phyloP scores from a whole-genome alignment of 208 protist genomes.

The Leishmania lainsoni region DNA sequence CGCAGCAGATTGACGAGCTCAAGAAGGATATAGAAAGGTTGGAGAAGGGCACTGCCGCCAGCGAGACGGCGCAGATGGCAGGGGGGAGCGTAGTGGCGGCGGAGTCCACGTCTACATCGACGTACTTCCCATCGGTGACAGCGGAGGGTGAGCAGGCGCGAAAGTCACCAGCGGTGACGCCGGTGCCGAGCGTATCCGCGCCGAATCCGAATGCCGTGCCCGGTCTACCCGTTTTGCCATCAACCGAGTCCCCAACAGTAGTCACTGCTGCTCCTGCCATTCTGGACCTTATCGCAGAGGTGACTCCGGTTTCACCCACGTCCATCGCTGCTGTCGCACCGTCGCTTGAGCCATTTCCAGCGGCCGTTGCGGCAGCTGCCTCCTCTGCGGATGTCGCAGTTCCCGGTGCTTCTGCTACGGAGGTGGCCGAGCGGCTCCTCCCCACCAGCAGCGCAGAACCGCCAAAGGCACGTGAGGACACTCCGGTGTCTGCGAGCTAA shows the following conservation, averaged over 20 bases:
- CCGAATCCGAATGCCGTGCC: background rate
- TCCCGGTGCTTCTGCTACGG: background rate
- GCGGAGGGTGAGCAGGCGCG: constrained; percentile 26
- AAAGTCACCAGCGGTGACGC: background rate
- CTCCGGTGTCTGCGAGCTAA: background rate
- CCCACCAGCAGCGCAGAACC: background rate
- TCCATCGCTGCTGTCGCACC: background rate
- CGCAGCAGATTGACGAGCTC: constrained; percentile 46
- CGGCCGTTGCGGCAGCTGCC: background rate
- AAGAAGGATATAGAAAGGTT: constrained; percentile 41
- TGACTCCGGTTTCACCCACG: background rate
- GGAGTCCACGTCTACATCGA: background rate
- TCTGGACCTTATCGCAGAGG: background rate
- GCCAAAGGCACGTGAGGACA: background rate
- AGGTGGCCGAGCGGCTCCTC: background rate
- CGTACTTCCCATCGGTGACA: constrained; percentile 14
- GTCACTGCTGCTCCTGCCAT: background rate
- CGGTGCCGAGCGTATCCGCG: background rate
- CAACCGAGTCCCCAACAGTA: background rate
- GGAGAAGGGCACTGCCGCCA: constrained; percentile 11
- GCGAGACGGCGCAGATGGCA: constrained; percentile 11
- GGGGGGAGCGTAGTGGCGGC: constrained; percentile 12
- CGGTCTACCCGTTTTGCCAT: background rate
- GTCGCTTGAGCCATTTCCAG: background rate
- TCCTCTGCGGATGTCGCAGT: background rate